These are phyloP conservation scores for Candida nitratophila DNA, from an alignment of 805 yeast genomes.

Conservation along the genomic window DNA sequence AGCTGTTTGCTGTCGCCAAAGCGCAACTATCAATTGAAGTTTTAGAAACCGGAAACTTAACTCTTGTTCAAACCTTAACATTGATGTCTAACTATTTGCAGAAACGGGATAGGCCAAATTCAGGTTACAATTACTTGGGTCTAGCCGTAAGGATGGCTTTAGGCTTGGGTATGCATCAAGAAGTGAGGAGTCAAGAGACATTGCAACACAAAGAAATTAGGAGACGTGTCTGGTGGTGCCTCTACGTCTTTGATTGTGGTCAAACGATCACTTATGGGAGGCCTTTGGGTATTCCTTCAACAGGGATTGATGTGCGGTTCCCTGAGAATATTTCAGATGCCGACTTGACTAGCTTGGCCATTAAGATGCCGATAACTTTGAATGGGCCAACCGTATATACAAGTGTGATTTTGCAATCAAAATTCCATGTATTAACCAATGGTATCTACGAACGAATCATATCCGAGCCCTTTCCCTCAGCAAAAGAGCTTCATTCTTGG, in stretches of 20 bases:
- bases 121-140: conserved; percentile 64
- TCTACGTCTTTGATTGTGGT: conserved; percentile 56
- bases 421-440: conserved; percentile 11
- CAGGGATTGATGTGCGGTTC: conserved; percentile 8
- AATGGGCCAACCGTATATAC: conserved; percentile 9
- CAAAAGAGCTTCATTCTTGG: conserved; percentile 9
- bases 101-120: conserved; percentile 57
- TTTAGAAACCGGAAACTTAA: conserved; percentile 9
- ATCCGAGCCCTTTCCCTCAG: conserved; percentile 12
- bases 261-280: conserved; percentile 60
- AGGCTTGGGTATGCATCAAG: conserved; percentile 55
- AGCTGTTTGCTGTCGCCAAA: conserved; percentile 8
- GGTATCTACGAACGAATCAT: conserved; percentile 10
- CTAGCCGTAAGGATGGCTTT: conserved; percentile 63
- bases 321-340: conserved; percentile 9
- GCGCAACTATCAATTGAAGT: conserved; percentile 7
- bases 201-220: conserved; percentile 45
- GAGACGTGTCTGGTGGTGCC: conserved; percentile 62
- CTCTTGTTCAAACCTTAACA: conserved; percentile 10
- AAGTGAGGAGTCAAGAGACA: conserved; percentile 29
- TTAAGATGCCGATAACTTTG: conserved; percentile 1
- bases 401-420: conserved; percentile 7
- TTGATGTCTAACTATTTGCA: conserved; percentile 47
- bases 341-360: conserved; percentile 4
- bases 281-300: conserved; percentile 29